Conservation (phyloP, 129 eudicot species). For the Cynara cardunculus region DNA sequence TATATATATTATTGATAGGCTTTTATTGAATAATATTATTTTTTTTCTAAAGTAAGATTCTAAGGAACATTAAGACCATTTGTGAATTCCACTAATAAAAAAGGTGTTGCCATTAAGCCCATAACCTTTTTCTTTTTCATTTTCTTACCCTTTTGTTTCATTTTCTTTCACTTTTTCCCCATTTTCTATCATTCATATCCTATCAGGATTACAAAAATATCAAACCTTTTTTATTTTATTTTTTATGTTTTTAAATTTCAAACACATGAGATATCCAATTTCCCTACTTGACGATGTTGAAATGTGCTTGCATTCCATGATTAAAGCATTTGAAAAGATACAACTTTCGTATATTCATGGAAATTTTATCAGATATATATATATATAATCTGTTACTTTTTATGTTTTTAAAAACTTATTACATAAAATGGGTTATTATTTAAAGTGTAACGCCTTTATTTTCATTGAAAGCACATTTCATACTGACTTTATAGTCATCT, state of each 20-base stretch:
- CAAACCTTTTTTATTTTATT: neutral
- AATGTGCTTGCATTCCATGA: slow-evolving; percentile 12
- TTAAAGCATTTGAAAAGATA: neutral
- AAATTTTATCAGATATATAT: neutral
- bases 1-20: no score
- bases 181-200: slow-evolving; percentile 12
- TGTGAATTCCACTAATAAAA: slow-evolving; percentile 18
- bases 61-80: neutral
- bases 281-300: slow-evolving; percentile 21
- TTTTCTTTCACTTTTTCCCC: slow-evolving; percentile 19
- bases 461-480: neutral
- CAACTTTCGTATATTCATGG: neutral
- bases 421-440: neutral
- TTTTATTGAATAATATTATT: no score
- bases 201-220: neutral
- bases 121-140: slow-evolving; percentile 1
- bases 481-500: neutral
- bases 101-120: slow-evolving; percentile 16
- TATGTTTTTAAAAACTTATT: neutral
- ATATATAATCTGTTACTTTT: neutral
- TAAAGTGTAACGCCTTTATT: neutral
- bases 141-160: slow-evolving; percentile 12
- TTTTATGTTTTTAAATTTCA: slow-evolving; percentile 3
- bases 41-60: neutral
- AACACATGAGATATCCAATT: slow-evolving; percentile 16